A percentile compares a stretch with the other conserved stretches of the same genome.
phyloP scores from a whole-genome alignment of 2,329 filamentous ascomycete species.

The Helotiales sp. region DNA sequence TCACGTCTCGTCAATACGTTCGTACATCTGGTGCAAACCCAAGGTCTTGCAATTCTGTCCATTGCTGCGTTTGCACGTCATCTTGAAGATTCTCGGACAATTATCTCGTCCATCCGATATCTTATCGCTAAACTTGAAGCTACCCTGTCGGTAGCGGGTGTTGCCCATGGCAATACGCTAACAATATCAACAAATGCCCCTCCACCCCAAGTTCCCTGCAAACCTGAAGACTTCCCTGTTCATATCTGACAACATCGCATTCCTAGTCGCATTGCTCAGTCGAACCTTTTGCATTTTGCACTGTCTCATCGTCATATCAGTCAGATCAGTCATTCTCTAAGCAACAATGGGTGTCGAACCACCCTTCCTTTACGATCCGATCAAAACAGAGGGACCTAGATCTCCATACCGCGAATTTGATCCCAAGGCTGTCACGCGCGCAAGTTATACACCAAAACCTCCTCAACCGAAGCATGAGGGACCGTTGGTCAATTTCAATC shows the following conservation, averaged over 20 bases:
- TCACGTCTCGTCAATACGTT: slow-evolving; percentile 19
- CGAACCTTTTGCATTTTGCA: not conserved
- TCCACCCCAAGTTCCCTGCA: slow-evolving; percentile 18
- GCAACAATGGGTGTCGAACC: slow-evolving; percentile 58
- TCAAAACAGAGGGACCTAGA: slow-evolving; percentile 53
- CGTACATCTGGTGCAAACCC: slow-evolving; percentile 39
- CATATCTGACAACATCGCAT: slow-evolving; percentile 31
- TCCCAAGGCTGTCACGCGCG: slow-evolving; percentile 82
- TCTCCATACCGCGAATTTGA: slow-evolving; percentile 70
- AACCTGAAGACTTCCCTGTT: slow-evolving; percentile 26
- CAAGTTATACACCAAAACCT: slow-evolving; percentile 63
- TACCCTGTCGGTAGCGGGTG: slow-evolving; percentile 19
- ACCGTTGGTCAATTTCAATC: slow-evolving; percentile 80
- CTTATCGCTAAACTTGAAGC: slow-evolving; percentile 27
- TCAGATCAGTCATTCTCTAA: slow-evolving; percentile 18
- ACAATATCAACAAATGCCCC: slow-evolving; percentile 1
- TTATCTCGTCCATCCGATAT: slow-evolving; percentile 8
- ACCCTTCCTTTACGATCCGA: slow-evolving; percentile 74
- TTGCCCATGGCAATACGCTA: slow-evolving; percentile 41
- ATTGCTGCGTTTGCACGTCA: slow-evolving; percentile 32
- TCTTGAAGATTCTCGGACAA: slow-evolving; percentile 12
- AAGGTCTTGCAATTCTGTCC: slow-evolving; percentile 34
- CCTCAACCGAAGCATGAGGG: slow-evolving; percentile 71
- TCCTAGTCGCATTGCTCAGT: slow-evolving; percentile 30
- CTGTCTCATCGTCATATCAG: slow-evolving; percentile 12